Percentiles rank a stretch among this genome's conserved stretches.
Conservation (phyloP, 1,284 basidiomycete species). For the Grifola frondosa region DNA sequence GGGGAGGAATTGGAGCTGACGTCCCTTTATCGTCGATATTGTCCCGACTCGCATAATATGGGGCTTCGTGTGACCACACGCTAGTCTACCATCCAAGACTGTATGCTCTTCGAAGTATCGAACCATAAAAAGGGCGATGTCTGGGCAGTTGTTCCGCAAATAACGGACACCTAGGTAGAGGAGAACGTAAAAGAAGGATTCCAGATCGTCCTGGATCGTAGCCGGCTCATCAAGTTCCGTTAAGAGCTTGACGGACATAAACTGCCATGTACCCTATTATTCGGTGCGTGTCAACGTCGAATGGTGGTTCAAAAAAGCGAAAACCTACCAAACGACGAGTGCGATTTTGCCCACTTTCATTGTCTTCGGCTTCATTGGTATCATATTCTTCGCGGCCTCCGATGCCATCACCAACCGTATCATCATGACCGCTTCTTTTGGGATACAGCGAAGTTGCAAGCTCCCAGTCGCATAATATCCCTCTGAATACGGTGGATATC, state of each 20-base stretch:
- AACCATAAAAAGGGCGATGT: neutral
- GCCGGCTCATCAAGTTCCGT: neutral
- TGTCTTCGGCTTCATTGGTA: too few relatives aligned
- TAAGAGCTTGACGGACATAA: neutral
- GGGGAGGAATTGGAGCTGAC: too few relatives aligned
- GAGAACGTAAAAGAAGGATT: neutral
- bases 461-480: too few relatives aligned
- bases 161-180: neutral
- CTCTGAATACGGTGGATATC: too few relatives aligned
- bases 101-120: constrained; percentile 1
- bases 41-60: neutral
- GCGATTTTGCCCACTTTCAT: too few relatives aligned
- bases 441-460: too few relatives aligned
- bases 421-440: too few relatives aligned
- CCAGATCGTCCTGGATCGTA: neutral
- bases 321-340: too few relatives aligned
- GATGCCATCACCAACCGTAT: constrained; percentile 40
- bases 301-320: too few relatives aligned
- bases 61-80: neutral
- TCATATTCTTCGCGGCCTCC: constrained; percentile 31
- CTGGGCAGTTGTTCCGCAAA: neutral
- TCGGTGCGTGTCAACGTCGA: too few relatives aligned
- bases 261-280: constrained; percentile 1
- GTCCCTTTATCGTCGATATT: too few relatives aligned
- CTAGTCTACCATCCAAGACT: too few relatives aligned